These are phyloP conservation scores for Vigna trinervia DNA, from an alignment of 306 rosid genomes.

Conservation along the genomic window DNA sequence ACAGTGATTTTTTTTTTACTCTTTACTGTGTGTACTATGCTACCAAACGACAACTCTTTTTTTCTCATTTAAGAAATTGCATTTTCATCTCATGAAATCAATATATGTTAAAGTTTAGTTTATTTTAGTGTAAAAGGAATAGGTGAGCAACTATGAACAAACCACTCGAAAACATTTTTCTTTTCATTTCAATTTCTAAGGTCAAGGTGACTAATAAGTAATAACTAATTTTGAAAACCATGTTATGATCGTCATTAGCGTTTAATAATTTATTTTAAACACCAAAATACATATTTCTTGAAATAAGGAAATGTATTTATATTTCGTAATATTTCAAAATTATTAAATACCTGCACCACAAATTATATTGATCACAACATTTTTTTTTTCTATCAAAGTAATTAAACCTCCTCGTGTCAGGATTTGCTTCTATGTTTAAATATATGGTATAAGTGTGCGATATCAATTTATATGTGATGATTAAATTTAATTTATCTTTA, in stretches of 20 bases:
- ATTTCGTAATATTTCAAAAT: not conserved
- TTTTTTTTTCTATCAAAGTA: too few species aligned
- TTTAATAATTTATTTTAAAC: too few species aligned
- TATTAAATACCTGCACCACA: not conserved
- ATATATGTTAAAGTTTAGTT: not conserved
- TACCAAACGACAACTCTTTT: not conserved
- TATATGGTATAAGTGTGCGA: too few species aligned
- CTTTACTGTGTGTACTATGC: too few species aligned
- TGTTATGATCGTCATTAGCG: too few species aligned
- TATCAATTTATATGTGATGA: too few species aligned
- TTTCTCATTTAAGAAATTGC: not conserved
- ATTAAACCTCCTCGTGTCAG: too few species aligned
- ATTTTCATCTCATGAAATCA: not conserved
- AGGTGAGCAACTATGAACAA: constrained; percentile 3
- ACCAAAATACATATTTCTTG: not conserved
- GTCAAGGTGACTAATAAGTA: not conserved
- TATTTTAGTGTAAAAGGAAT: not conserved
- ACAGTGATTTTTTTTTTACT: not conserved
- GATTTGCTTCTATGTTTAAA: too few species aligned
- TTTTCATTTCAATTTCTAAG: not conserved
- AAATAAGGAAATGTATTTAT: not conserved
- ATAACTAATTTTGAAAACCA: not conserved
- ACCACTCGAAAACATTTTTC: not conserved
- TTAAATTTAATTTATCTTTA: too few species aligned
- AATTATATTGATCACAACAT: too few species aligned